phyloP scores from a whole-genome alignment of 2,329 filamentous ascomycete genomes.

The Ophiostoma australiae region DNA sequence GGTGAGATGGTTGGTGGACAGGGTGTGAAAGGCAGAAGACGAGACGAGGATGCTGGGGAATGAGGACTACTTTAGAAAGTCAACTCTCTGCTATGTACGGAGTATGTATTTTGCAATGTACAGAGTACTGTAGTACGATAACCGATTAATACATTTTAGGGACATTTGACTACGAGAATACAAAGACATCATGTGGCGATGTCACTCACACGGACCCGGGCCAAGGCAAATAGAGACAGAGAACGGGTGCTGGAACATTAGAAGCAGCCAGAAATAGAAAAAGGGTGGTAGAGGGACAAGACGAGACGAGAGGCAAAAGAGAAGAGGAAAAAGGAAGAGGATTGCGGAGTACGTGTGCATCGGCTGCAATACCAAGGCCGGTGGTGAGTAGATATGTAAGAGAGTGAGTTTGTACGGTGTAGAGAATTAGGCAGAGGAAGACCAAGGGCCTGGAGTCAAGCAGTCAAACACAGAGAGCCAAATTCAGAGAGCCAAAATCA shows the following conservation, averaged over 20 bases:
- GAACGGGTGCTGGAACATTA: constrained; percentile 3
- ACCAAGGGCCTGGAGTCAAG: too few relatives aligned
- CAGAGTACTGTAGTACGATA: neutral
- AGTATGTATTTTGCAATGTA: neutral
- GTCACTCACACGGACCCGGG: constrained; percentile 8
- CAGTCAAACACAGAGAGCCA: too few relatives aligned
- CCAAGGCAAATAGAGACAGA: constrained; percentile 8
- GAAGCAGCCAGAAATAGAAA: constrained; percentile 4
- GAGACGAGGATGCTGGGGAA: neutral
- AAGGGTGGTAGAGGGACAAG: neutral
- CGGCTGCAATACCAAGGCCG: neutral
- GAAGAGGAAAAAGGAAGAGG: neutral
- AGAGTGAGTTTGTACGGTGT: too few relatives aligned
- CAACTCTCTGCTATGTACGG: too few relatives aligned
- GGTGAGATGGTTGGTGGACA: neutral
- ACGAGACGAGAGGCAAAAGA: neutral
- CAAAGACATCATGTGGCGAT: constrained; percentile 11
- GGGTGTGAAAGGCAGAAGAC: neutral
- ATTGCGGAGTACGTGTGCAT: neutral
- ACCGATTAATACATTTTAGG: neutral
- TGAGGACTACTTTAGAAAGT: neutral
- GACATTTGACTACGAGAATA: neutral
- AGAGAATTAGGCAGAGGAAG: neutral
- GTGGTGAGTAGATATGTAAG: neutral
- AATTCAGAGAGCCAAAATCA: neutral